Evolutionary conservation across 2,329 filamentous ascomycete species (phyloP).

Genomic region (Mycocentrospora acerina): DNA sequence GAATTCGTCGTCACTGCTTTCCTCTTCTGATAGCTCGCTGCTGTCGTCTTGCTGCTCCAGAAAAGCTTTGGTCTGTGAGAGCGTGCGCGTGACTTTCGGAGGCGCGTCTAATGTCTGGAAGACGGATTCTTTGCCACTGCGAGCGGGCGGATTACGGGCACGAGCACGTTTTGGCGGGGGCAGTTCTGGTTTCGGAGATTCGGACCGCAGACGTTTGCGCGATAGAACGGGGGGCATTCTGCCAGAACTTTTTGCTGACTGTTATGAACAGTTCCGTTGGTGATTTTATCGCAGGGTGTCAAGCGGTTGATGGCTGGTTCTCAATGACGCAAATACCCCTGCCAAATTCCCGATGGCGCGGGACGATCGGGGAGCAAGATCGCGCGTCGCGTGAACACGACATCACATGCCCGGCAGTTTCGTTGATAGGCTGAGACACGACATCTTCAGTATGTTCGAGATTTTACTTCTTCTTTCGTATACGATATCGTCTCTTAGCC

Average conservation of each 20-base stretch:
- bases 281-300: too few relatives aligned
- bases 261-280: slow-evolving; percentile 1
- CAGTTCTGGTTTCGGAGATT: slow-evolving; percentile 47
- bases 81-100: slow-evolving; percentile 33
- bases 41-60: slow-evolving; percentile 45
- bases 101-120: slow-evolving; percentile 49
- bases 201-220: slow-evolving; percentile 63
- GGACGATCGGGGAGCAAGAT: slow-evolving; percentile 18
- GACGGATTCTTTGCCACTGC: slow-evolving; percentile 41
- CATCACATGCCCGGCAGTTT: slow-evolving; percentile 15
- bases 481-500: too few relatives aligned
- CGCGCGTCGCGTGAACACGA: slow-evolving; percentile 16
- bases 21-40: slow-evolving; percentile 43
- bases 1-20: slow-evolving; percentile 51
- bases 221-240: slow-evolving; percentile 68
- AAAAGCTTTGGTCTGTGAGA: slow-evolving; percentile 39
- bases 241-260: slow-evolving; percentile 2
- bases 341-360: slow-evolving; percentile 17
- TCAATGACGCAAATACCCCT: slow-evolving; percentile 27
- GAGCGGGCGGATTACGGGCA: slow-evolving; percentile 15
- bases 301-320: slow-evolving; percentile 9
- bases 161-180: slow-evolving; percentile 28
- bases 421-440: too few relatives aligned
- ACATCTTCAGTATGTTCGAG: too few relatives aligned
- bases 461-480: too few relatives aligned